These are phyloP conservation scores for Aureobasidium pullulans DNA, from an alignment of 2,329 filamentous ascomycete species.

Conservation along the genomic window DNA sequence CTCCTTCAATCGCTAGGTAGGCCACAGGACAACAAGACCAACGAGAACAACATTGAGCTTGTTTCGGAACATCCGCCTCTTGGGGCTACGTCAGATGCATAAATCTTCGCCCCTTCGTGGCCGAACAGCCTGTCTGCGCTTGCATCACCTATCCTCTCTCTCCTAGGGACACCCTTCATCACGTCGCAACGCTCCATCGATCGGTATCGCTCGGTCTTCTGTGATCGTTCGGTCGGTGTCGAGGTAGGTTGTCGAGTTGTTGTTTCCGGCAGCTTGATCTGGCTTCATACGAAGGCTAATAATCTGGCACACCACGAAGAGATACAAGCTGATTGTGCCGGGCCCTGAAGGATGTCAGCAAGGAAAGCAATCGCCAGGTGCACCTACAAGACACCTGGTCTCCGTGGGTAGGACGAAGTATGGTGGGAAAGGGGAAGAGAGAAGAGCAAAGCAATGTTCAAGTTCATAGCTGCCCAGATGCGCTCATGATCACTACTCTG, in stretches of 20 bases:
- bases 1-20: too few species aligned
- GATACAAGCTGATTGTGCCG: conserved; percentile 7
- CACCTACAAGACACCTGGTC: background rate
- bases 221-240: background rate
- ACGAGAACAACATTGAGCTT: too few species aligned
- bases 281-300: conserved; percentile 1
- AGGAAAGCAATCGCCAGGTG: background rate
- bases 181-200: background rate
- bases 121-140: background rate
- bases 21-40: too few species aligned
- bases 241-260: background rate
- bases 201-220: background rate
- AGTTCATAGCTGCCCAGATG: background rate
- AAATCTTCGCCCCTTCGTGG: background rate
- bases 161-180: background rate
- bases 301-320: conserved; percentile 4
- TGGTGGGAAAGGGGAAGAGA: background rate
- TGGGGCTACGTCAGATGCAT: background rate
- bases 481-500: background rate
- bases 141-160: background rate
- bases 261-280: background rate
- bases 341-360: background rate
- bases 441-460: background rate
- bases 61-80: background rate
- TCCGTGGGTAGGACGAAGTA: background rate